phyloP scores from a whole-genome alignment of 2,329 filamentous ascomycete species.

The Epichloe sibirici region DNA sequence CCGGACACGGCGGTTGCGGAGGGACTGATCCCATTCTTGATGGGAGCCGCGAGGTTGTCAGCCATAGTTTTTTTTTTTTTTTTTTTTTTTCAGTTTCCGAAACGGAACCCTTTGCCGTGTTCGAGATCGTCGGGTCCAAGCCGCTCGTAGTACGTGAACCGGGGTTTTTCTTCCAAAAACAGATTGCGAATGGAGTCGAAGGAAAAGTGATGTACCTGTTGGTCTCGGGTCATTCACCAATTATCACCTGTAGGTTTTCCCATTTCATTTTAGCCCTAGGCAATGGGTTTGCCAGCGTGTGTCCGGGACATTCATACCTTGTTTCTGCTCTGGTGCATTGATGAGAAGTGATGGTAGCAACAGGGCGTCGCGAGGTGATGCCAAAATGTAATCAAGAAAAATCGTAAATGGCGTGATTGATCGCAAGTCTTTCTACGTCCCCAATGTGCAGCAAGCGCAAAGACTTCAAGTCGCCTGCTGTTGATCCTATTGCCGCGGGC shows the following conservation, averaged over 20 bases:
- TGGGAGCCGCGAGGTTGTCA: background rate
- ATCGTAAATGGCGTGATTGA: background rate
- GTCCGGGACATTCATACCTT: background rate
- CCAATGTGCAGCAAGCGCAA: constrained; percentile 47
- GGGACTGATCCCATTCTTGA: constrained; percentile 11
- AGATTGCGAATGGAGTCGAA: background rate
- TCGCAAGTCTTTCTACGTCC: constrained; percentile 45
- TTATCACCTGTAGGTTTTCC: background rate
- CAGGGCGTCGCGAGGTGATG: background rate
- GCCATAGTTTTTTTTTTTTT: background rate
- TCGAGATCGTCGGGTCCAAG: background rate
- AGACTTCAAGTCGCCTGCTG: constrained; percentile 54
- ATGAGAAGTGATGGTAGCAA: background rate
- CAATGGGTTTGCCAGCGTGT: background rate
- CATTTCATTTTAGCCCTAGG: background rate
- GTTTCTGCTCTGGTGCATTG: background rate
- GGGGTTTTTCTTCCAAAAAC: background rate
- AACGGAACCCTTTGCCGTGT: background rate
- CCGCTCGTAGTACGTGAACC: background rate
- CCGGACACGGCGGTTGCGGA: constrained; percentile 1
- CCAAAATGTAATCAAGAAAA: background rate
- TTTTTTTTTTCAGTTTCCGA: background rate
- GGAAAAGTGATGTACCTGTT: too few species aligned
- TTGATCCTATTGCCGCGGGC: constrained; percentile 25
- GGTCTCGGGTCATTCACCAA: background rate